Evolutionary conservation across 371 early-diverging fungal species (phyloP).

Genomic region (Lichtheimia ornata): DNA sequence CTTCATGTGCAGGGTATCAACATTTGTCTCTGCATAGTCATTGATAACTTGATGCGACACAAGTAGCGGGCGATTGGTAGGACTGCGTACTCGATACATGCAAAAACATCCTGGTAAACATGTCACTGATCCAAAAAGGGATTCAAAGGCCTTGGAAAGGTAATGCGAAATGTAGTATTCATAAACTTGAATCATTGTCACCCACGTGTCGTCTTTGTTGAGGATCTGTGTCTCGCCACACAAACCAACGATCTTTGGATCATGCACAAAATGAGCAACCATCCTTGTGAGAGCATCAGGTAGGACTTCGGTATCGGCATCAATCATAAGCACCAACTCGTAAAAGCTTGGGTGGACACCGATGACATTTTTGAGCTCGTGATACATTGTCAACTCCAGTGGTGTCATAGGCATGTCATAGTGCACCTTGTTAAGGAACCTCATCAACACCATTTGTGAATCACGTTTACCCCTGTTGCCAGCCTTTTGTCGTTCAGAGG

Average conservation of each 20-base stretch:
- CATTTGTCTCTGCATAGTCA: slow-evolving; percentile 94
- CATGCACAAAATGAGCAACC: slow-evolving; percentile 79
- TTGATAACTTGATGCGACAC: slow-evolving; percentile 86
- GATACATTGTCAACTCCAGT: slow-evolving; percentile 89
- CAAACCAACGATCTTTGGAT: slow-evolving; percentile 84
- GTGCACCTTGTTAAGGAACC: slow-evolving; percentile 94
- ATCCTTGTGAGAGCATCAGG: slow-evolving; percentile 79
- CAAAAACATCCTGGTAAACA: slow-evolving; percentile 97
- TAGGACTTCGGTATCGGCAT: slow-evolving; percentile 92
- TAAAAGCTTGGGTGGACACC: slow-evolving; percentile 86
- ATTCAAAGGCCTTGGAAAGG: slow-evolving; percentile 97
- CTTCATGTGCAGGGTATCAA: slow-evolving; percentile 98
- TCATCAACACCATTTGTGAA: slow-evolving; percentile 96
- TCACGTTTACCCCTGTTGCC: slow-evolving; percentile 99
- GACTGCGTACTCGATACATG: slow-evolving; percentile 88
- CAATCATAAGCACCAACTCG: slow-evolving; percentile 93
- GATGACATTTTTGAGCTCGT: slow-evolving; percentile 89
- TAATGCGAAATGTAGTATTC: slow-evolving; percentile 99
- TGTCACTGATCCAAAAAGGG: slow-evolving; percentile 96
- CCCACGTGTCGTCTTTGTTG: slow-evolving; percentile 88
- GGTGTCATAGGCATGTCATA: slow-evolving; percentile 82
- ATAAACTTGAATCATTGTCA: slow-evolving; percentile 98
- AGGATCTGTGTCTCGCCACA: slow-evolving; percentile 92
- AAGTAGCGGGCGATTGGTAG: slow-evolving; percentile 86
- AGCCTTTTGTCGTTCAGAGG: slow-evolving; percentile 67